Evolutionary conservation across 257 asterid species (phyloP), one percentile per base, ranked within the genome.

Genomic region (Marsdenia floribunda): DNA sequence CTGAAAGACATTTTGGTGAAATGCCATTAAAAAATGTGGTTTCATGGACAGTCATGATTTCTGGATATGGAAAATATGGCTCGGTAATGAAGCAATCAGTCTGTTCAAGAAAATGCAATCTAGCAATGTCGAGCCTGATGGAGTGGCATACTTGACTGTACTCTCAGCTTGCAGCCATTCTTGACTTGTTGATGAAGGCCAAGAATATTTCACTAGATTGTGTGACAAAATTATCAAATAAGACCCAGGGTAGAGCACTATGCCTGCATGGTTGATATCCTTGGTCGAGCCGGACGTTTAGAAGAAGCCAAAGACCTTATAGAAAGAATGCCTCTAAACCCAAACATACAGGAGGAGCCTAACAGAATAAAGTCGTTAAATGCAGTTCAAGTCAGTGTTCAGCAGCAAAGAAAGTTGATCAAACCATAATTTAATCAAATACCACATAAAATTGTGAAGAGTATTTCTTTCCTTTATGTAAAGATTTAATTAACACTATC

Each of bases 151-250:
- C 84, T 84, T 86, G 80, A 90, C 91, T 65, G 67, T 89, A 68
- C 86, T 89, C 54, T 82, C 88, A n/a, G 91, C 96, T 74, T 89
- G 92, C 74, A 86, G 90, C 74, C 96, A 88, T 61, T 81, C 91
- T 21, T 91, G 93, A 53, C 89, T 89, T 72, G 82, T 87, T 38
- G 82, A 85, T 67, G 91, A 86, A 70, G 83, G 91, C 71, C 84
- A 74, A 58, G 81, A 83, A 72, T 85, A 77, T 80, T 87, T 89
- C 68, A 59, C 85, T 24, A 82, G 75, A 71, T 74, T 89, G 82
- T 79, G 92, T 82, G 68, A 77, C 33, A n/a, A n/a, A 78, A 82
- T 57, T 4, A 26, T 29, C 59, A 40, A 46, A 60, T 87, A 42
- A 86, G 80, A 65, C 87, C 88, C 68, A 65, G 87, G 67, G 87